phyloP scores from a whole-genome alignment of 495 filamentous ascomycete genomes.

The Aspergillus steynii region DNA sequence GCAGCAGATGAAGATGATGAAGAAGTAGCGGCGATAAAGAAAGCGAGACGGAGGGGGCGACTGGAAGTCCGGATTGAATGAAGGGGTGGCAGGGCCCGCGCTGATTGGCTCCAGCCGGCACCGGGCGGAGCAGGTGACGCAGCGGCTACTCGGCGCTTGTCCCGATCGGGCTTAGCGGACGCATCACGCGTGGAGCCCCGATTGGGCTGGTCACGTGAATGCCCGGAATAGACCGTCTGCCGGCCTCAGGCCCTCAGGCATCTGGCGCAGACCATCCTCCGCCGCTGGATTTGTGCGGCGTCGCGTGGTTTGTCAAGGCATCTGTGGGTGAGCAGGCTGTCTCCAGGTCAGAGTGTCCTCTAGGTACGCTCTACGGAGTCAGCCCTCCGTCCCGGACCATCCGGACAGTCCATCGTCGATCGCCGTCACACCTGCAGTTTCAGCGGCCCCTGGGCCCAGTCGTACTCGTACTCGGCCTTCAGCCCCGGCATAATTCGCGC shows the following conservation, averaged over 20 bases:
- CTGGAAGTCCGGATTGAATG: neutral
- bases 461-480: neutral
- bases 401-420: neutral
- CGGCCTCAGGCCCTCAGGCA: neutral
- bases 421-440: too few species aligned
- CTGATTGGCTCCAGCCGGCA: neutral
- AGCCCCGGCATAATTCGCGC: too few species aligned
- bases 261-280: too few species aligned
- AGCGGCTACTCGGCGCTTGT: neutral
- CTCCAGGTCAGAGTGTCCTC: too few species aligned
- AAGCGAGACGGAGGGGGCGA: neutral
- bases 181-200: neutral
- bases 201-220: neutral
- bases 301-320: too few species aligned
- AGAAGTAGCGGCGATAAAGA: neutral
- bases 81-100: neutral
- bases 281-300: too few species aligned
- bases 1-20: slow-evolving; percentile 1
- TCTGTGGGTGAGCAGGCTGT: too few species aligned
- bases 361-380: too few species aligned
- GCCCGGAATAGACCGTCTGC: neutral
- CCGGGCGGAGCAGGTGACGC: neutral
- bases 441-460: too few species aligned
- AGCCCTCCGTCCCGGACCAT: neutral
- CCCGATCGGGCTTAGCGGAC: neutral